Evolutionary conservation across 2,329 filamentous ascomycete genomes (phyloP).

Genomic region (Fusarium clavum): DNA sequence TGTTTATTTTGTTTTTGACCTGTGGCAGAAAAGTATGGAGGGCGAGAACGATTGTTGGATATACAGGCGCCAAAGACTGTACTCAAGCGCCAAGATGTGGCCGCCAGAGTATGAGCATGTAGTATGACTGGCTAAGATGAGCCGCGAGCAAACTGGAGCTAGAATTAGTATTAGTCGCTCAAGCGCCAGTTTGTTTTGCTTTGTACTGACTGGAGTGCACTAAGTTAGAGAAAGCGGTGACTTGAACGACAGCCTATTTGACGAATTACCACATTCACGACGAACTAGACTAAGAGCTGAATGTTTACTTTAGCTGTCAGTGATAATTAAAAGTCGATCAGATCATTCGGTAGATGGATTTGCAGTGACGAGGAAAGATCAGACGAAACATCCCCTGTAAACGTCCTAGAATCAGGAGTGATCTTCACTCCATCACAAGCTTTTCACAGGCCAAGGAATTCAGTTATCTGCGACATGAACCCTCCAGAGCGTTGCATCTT

Average conservation of each 20-base stretch:
- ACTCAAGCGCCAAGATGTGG: slow-evolving; percentile 41
- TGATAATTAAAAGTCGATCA: neutral
- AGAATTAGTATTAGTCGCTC: slow-evolving; percentile 11
- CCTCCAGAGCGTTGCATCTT: neutral
- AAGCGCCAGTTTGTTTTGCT: slow-evolving; percentile 6
- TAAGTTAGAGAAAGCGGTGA: neutral
- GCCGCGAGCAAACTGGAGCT: slow-evolving; percentile 4
- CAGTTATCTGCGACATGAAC: neutral
- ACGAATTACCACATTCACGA: neutral
- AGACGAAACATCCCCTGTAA: slow-evolving; percentile 6
- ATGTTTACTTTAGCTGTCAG: neutral
- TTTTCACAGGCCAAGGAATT: slow-evolving; percentile 7
- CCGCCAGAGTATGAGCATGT: slow-evolving; percentile 21
- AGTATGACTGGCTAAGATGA: slow-evolving; percentile 39
- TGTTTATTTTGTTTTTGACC: slow-evolving; percentile 2
- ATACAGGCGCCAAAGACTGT: slow-evolving; percentile 26
- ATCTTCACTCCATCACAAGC: slow-evolving; percentile 20
- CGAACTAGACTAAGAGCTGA: neutral
- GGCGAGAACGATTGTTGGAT: slow-evolving; percentile 13
- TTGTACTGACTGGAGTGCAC: neutral
- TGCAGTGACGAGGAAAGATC: slow-evolving; percentile 5
- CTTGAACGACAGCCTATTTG: neutral
- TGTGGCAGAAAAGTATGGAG: neutral
- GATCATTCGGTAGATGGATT: neutral
- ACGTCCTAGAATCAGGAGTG: slow-evolving; percentile 14